These are phyloP conservation scores for Yueomyces sinensis DNA, from an alignment of 805 yeast species.

Conservation along the genomic window DNA sequence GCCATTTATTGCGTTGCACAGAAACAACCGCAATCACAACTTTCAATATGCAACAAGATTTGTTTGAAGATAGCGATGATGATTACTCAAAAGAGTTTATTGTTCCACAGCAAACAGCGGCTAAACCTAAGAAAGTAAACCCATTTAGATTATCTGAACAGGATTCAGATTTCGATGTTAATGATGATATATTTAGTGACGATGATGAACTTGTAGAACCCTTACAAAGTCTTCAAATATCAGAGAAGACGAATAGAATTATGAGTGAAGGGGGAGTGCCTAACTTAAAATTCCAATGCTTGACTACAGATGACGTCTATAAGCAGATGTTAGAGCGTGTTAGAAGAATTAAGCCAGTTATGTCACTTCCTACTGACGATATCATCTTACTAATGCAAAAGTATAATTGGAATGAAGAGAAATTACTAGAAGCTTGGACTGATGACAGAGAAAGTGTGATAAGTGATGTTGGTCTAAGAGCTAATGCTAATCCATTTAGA, in stretches of 20 bases:
- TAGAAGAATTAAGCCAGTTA: constrained; percentile 18
- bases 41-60: no score
- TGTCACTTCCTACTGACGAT: constrained; percentile 17
- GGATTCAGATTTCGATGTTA: constrained; percentile 15
- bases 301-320: constrained; percentile 23
- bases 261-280: constrained; percentile 13
- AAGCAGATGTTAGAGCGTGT: constrained; percentile 18
- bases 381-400: constrained; percentile 32
- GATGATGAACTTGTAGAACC: constrained; percentile 15
- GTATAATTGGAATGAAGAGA: constrained; percentile 48
- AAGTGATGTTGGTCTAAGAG: constrained; percentile 22
- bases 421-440: constrained; percentile 41
- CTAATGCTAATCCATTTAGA: background rate
- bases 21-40: no score
- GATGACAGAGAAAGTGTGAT: constrained; percentile 28
- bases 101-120: no score
- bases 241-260: constrained; percentile 4
- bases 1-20: no score
- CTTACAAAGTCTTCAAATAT: constrained; percentile 5
- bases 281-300: constrained; percentile 18
- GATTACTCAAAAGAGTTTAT: no score
- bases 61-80: no score
- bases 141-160: no score
- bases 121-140: no score
- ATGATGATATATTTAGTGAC: constrained; percentile 13